Evolutionary conservation across 2,329 filamentous ascomycete genomes (phyloP), one percentile per base, ranked within the genome.

Genomic region (Alternaria ventricosa): DNA sequence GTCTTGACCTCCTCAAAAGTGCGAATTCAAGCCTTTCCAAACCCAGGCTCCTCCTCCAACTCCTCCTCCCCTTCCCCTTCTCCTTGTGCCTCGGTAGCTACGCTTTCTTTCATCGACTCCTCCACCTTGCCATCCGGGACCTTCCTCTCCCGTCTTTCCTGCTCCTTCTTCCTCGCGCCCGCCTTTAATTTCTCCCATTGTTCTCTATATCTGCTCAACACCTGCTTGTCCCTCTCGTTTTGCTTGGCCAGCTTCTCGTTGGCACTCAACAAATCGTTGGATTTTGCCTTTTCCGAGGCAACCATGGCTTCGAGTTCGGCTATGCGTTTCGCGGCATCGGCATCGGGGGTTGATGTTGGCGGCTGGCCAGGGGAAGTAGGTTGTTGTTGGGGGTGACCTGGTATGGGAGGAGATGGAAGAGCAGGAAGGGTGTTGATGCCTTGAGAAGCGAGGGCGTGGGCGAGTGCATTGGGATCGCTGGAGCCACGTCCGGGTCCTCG

Each of bases 141-240:
- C 28, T 61, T 64, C 61, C 61, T 69, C 58, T 75, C 74, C 23
- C 70, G 33, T 33, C 75, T 63, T 67, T 79, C 77, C 49, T 60
- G 44, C 64, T 78, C 75, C 65, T 78, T 76, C 68, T 76, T 78
- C 56, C 78, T 58, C 3, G 89, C 89, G 1, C 88, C 87, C 50
- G 89, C 87, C 77, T 91, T 91, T 68, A 92, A 78, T 69, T 87
- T 88, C 77, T 92, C 89, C 88, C 89, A 92, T 63, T 88, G 85
- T 60, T 89, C 87, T 55, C 87, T 78, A 74, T 91, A 91, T 60
- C 85, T 81, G 0, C 79, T 83, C 13, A 90, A 77, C 7, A 87
- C 84, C 44, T 79, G 82, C 58, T 82, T 84, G 53, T 89, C 77
- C 76, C 88, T 89, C 69, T 88, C 86, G 62, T 90, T 88, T 68